Conservation (phyloP, 1,139 yeast species). For the Candida glucosophila region DNA sequence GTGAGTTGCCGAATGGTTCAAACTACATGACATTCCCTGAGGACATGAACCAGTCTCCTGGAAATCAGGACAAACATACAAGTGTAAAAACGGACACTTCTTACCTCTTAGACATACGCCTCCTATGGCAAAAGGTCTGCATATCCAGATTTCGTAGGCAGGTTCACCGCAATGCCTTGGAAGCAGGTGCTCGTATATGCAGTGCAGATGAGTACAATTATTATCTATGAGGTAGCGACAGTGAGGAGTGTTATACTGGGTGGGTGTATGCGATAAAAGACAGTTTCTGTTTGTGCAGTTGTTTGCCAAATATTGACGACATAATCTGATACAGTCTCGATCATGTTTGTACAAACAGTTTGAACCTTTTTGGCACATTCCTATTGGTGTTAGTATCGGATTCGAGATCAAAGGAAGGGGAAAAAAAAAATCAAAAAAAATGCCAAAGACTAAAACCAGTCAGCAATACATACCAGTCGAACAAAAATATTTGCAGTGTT, state of each 20-base stretch:
- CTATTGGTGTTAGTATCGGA: conserved; percentile 16
- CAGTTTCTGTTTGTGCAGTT: conserved; percentile 46
- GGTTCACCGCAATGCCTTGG: conserved; percentile 30
- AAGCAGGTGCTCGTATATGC: conserved; percentile 42
- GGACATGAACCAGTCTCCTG: conserved; percentile 54
- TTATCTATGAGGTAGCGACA: conserved; percentile 48
- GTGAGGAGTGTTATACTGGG: conserved; percentile 57
- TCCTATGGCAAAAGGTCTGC: conserved; percentile 59
- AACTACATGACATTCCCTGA: conserved; percentile 37
- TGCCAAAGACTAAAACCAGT: too few species aligned
- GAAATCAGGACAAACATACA: conserved; percentile 63
- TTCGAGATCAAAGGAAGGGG: conserved; percentile 1
- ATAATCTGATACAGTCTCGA: conserved; percentile 40
- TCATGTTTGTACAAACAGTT: conserved; percentile 52
- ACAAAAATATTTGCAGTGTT: conserved; percentile 32
- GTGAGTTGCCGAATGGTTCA: conserved; percentile 36
- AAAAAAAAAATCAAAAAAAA: conserved; percentile 1
- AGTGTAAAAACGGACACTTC: conserved; percentile 50
- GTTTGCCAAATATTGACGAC: conserved; percentile 40
- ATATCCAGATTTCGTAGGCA: conserved; percentile 37
- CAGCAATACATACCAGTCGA: too few species aligned
- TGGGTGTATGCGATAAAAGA: conserved; percentile 46
- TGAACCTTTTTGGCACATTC: conserved; percentile 45
- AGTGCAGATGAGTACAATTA: conserved; percentile 45
- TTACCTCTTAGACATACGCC: conserved; percentile 64